These are phyloP conservation scores for Suhomyces bolitotheri DNA, from an alignment of 1,139 yeast genomes.

Conservation along the genomic window DNA sequence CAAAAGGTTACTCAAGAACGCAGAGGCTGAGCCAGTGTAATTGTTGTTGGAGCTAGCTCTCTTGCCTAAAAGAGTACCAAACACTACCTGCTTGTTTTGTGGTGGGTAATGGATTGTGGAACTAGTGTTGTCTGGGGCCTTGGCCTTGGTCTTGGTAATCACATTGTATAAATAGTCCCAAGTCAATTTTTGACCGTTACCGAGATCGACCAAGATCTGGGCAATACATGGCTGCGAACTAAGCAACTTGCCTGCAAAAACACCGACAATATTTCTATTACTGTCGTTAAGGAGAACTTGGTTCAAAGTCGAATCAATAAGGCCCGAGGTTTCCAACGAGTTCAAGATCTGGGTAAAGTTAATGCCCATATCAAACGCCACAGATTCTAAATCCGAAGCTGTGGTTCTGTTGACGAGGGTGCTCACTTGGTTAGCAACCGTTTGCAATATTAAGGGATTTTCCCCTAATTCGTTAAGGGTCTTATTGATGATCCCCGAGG, in stretches of 20 bases:
- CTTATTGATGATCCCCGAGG: constrained; percentile 32
- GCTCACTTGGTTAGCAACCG: constrained; percentile 23
- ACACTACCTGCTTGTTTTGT: constrained; percentile 10
- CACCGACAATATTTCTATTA: constrained; percentile 29
- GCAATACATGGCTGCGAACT: constrained; percentile 30
- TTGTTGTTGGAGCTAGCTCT: constrained; percentile 16
- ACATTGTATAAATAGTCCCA: constrained; percentile 31
- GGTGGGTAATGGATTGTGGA: constrained; percentile 9
- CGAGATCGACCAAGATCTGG: constrained; percentile 32
- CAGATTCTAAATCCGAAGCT: constrained; percentile 1
- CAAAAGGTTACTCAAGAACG: constrained; percentile 35
- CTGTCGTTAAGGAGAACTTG: constrained; percentile 32
- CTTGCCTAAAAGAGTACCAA: constrained; percentile 7
- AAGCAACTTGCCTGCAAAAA: constrained; percentile 27
- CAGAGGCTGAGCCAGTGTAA: constrained; percentile 35
- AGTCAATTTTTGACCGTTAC: constrained; percentile 32
- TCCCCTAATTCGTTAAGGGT: constrained; percentile 34
- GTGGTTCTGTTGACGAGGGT: constrained; percentile 10
- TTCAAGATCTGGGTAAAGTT: constrained; percentile 24
- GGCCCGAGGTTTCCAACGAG: constrained; percentile 26
- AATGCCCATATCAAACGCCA: constrained; percentile 9
- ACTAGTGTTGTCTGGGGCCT: constrained; percentile 14
- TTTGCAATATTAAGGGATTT: constrained; percentile 23
- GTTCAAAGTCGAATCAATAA: constrained; percentile 26
- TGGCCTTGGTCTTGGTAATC: constrained; percentile 27